Evolutionary conservation across 2,329 filamentous ascomycete species (phyloP).

Genomic region (Dactylonectria estremocensis): DNA sequence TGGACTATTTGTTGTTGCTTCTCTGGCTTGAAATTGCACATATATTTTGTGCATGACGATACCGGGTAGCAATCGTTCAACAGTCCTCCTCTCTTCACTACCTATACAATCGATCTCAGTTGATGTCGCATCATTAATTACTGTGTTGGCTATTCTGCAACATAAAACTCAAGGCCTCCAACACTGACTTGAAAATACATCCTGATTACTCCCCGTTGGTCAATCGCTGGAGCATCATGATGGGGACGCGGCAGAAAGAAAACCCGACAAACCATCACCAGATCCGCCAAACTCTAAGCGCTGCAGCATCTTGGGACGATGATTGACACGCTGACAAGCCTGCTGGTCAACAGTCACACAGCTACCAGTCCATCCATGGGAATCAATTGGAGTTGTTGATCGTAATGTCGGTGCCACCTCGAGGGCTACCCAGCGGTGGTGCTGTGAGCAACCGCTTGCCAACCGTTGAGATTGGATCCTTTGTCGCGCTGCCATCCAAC

Average conservation of each 20-base stretch:
- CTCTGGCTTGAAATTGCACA: neutral
- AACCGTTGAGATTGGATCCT: conserved; percentile 27
- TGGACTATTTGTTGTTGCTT: too few species aligned
- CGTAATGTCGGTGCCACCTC: conserved; percentile 2
- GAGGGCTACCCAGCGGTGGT: neutral
- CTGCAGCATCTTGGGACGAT: neutral
- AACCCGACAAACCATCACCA: neutral
- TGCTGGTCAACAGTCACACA: neutral
- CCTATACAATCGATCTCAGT: too few species aligned
- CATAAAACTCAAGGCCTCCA: too few species aligned
- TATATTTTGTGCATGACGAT: too few species aligned
- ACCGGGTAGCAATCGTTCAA: too few species aligned
- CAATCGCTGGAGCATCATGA: neutral
- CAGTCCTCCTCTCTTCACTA: too few species aligned
- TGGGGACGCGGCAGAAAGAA: conserved; percentile 3
- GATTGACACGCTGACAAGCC: neutral
- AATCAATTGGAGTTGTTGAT: neutral
- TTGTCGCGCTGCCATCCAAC: conserved; percentile 24
- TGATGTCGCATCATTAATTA: too few species aligned
- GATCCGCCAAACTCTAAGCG: neutral
- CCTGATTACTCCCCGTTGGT: neutral
- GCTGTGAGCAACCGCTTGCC: neutral
- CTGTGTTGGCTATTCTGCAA: too few species aligned
- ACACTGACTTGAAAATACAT: neutral
- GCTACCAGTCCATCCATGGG: neutral